A percentile compares a stretch with the other conserved stretches of the same genome.
Evolutionary conservation across 2,329 filamentous ascomycete genomes (phyloP).

Genomic region (Paraconiothyrium sp.): DNA sequence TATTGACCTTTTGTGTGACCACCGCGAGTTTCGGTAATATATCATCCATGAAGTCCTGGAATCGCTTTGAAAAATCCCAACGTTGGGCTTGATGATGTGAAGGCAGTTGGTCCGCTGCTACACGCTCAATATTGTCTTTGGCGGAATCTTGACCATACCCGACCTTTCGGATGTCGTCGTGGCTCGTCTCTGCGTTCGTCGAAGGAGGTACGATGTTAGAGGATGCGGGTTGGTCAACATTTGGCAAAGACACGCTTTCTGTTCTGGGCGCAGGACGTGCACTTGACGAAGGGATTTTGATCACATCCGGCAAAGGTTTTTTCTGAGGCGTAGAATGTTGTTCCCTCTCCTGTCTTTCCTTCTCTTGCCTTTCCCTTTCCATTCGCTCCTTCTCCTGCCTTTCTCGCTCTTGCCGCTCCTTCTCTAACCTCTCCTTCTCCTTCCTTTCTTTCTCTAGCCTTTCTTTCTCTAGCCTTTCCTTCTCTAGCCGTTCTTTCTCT

Average conservation of each 20-base stretch:
- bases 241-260: not conserved
- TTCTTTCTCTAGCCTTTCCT: conserved; percentile 1
- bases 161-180: conserved; percentile 19
- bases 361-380: not conserved
- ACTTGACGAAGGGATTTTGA: not conserved
- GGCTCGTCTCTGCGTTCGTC: conserved; percentile 14
- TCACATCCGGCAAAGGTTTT: conserved; percentile 1
- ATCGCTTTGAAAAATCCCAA: conserved; percentile 67
- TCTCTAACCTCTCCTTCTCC: conserved; percentile 1
- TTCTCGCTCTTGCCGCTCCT: conserved; percentile 5
- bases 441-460: not conserved
- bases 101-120: conserved; percentile 57
- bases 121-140: conserved; percentile 41
- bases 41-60: conserved; percentile 84
- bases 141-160: conserved; percentile 21
- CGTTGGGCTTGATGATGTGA: conserved; percentile 63
- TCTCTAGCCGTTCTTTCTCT: conserved; percentile 15
- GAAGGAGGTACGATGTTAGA: conserved; percentile 10
- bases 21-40: conserved; percentile 84
- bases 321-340: not conserved
- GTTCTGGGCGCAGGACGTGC: conserved; percentile 10
- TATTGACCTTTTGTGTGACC: conserved; percentile 89
- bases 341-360: conserved; percentile 5
- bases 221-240: conserved; percentile 1
- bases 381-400: not conserved